A percentile compares a stretch with the other conserved stretches of the same genome.
These are phyloP conservation scores for Rutstroemia sp. DNA, from an alignment of 2,329 filamentous ascomycete genomes.

Conservation along the genomic window DNA sequence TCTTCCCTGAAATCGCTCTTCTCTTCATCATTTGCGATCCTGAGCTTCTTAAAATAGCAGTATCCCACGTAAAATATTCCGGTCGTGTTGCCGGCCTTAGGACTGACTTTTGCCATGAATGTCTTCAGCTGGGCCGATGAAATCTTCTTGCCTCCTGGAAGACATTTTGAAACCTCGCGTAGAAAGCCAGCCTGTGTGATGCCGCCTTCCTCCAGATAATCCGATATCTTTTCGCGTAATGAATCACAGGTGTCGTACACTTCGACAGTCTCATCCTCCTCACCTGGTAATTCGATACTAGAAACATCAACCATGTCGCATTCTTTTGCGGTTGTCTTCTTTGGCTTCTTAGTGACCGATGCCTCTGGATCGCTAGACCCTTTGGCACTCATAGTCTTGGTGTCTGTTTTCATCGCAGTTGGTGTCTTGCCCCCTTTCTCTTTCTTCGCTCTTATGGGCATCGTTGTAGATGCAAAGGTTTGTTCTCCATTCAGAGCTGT, in stretches of 20 bases:
- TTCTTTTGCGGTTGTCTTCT: not conserved
- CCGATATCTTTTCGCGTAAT: slow-evolving; percentile 47
- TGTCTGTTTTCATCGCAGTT: too few species aligned
- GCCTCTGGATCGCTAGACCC: too few species aligned
- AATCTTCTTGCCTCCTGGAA: slow-evolving; percentile 32
- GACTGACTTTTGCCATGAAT: slow-evolving; percentile 44
- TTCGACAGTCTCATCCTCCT: slow-evolving; percentile 38
- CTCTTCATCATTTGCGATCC: slow-evolving; percentile 41
- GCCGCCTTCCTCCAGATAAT: slow-evolving; percentile 37
- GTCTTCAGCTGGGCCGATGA: slow-evolving; percentile 38
- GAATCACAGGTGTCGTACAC: slow-evolving; percentile 53
- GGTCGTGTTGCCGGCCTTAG: slow-evolving; percentile 39
- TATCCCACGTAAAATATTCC: slow-evolving; percentile 46
- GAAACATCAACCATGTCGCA: slow-evolving; percentile 35
- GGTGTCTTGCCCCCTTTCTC: too few species aligned
- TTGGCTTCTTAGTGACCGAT: too few species aligned
- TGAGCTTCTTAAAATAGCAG: slow-evolving; percentile 51
- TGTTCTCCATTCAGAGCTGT: too few species aligned
- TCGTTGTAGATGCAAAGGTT: too few species aligned
- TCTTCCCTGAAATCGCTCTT: slow-evolving; percentile 43
- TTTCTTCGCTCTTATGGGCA: too few species aligned
- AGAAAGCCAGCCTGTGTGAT: slow-evolving; percentile 45
- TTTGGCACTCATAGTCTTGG: too few species aligned
- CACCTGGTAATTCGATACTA: slow-evolving; percentile 33
- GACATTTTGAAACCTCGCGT: slow-evolving; percentile 39